Evolutionary conservation across 1,139 yeast genomes (phyloP).

Genomic region (Lodderomyces parapsilosis): DNA sequence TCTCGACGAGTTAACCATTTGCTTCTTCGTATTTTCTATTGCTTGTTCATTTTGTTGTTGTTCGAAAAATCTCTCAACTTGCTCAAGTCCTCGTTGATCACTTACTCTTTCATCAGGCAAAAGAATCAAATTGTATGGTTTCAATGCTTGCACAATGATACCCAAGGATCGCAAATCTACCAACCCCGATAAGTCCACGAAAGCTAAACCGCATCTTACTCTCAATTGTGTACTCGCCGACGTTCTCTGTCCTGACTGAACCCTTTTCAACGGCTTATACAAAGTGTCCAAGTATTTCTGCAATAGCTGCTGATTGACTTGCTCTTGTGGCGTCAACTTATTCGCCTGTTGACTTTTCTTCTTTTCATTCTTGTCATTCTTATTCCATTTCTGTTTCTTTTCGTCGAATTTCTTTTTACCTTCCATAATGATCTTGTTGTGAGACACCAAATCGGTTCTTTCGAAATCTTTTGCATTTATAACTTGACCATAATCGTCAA

Average conservation of each 20-base stretch:
- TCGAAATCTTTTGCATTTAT: constrained; percentile 66
- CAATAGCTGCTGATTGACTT: constrained; percentile 41
- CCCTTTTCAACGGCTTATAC: constrained; percentile 53
- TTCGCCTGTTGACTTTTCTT: constrained; percentile 17
- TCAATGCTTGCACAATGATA: constrained; percentile 74
- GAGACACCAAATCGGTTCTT: constrained; percentile 51
- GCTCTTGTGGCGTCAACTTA: constrained; percentile 46
- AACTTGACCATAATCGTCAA: constrained; percentile 84
- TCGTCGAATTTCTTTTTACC: constrained; percentile 33
- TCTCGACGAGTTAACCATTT: constrained; percentile 25
- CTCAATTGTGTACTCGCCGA: constrained; percentile 33
- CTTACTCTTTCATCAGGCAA: constrained; percentile 45
- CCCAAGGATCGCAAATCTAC: constrained; percentile 83
- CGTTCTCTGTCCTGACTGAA: constrained; percentile 16
- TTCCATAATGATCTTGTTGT: constrained; percentile 34
- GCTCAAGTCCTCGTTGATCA: constrained; percentile 17
- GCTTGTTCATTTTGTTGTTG: constrained; percentile 33
- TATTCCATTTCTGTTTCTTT: constrained; percentile 22
- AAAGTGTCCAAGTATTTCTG: constrained; percentile 56
- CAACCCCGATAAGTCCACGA: constrained; percentile 79
- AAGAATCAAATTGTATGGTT: constrained; percentile 73
- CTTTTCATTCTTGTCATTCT: constrained; percentile 13
- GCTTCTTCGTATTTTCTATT: constrained; percentile 23
- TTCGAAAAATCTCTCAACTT: constrained; percentile 29
- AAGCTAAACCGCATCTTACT: constrained; percentile 71